These are phyloP conservation scores for Coemansia sp. DNA, from an alignment of 192 early-diverging fungal species.

Conservation along the genomic window DNA sequence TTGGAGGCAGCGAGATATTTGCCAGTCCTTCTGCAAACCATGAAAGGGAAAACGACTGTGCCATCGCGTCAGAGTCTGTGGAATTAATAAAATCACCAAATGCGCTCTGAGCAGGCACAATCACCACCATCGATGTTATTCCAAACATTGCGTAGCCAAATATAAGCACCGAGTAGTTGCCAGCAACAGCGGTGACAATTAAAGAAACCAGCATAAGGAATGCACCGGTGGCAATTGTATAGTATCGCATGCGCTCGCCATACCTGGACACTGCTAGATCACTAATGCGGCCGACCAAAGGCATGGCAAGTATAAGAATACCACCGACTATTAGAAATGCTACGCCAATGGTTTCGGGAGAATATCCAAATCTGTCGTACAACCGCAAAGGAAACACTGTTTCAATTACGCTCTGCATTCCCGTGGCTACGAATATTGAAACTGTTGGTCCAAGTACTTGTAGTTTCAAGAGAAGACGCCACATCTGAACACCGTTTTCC, in stretches of 20 bases:
- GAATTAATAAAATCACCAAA: constrained; percentile 54
- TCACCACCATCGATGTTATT: constrained; percentile 36
- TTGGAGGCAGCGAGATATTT: constrained; percentile 41
- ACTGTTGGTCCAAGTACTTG: constrained; percentile 44
- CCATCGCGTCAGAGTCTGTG: constrained; percentile 39
- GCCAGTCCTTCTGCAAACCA: constrained; percentile 52
- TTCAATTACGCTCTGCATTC: constrained; percentile 50
- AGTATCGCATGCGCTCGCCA: constrained; percentile 52
- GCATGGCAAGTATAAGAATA: constrained; percentile 46
- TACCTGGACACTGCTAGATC: constrained; percentile 24
- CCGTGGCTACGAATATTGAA: constrained; percentile 47
- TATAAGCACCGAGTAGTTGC: constrained; percentile 33
- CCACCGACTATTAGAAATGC: constrained; percentile 48
- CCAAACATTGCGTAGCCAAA: constrained; percentile 50
- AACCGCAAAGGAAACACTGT: constrained; percentile 43
- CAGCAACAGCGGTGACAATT: constrained; percentile 24
- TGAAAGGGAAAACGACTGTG: constrained; percentile 49
- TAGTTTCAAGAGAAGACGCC: constrained; percentile 25
- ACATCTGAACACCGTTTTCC: constrained; percentile 8
- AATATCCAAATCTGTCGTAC: constrained; percentile 43
- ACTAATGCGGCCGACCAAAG: constrained; percentile 32
- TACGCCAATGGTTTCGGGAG: constrained; percentile 40
- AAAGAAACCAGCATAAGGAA: constrained; percentile 29
- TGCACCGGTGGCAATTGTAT: constrained; percentile 28
- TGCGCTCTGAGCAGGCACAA: constrained; percentile 52